Percentiles rank a stretch among this genome's conserved stretches.
Evolutionary conservation across 2,329 filamentous ascomycete genomes (phyloP).

Genomic region (Nemania serpens): DNA sequence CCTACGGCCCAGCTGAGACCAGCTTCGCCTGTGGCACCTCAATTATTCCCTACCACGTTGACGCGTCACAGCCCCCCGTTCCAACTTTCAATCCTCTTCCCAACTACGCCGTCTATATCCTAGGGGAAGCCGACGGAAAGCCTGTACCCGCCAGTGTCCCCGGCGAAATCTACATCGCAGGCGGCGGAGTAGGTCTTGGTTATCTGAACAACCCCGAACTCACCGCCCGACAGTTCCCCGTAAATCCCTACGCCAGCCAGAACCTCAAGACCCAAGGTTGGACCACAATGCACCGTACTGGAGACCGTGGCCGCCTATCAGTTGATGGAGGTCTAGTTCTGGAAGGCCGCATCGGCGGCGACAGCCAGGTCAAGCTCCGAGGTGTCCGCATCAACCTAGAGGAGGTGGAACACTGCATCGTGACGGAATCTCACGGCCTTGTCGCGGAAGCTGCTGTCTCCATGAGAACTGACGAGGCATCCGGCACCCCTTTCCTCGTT

Average conservation of each 20-base stretch:
- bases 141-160: constrained; percentile 17
- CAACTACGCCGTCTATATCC: background rate
- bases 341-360: constrained; percentile 43
- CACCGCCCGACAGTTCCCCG: constrained; percentile 26
- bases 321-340: constrained; percentile 41
- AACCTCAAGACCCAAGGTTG: constrained; percentile 28
- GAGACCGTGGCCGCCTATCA: constrained; percentile 43
- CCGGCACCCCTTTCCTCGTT: background rate
- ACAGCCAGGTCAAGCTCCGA: constrained; percentile 48
- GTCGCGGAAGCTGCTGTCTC: constrained; percentile 5
- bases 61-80: background rate
- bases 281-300: constrained; percentile 39
- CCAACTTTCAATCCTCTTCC: background rate
- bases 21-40: background rate
- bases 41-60: background rate
- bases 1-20: background rate
- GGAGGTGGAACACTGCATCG: constrained; percentile 14
- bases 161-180: constrained; percentile 28
- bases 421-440: constrained; percentile 3
- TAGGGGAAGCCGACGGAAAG: background rate
- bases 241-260: background rate
- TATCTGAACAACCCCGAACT: constrained; percentile 41
- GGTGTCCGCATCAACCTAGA: constrained; percentile 2
- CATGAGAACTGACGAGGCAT: background rate
- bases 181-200: constrained; percentile 28